Conservation (phyloP, 441 rosid genomes). For the Populus trichocarpa region DNA sequence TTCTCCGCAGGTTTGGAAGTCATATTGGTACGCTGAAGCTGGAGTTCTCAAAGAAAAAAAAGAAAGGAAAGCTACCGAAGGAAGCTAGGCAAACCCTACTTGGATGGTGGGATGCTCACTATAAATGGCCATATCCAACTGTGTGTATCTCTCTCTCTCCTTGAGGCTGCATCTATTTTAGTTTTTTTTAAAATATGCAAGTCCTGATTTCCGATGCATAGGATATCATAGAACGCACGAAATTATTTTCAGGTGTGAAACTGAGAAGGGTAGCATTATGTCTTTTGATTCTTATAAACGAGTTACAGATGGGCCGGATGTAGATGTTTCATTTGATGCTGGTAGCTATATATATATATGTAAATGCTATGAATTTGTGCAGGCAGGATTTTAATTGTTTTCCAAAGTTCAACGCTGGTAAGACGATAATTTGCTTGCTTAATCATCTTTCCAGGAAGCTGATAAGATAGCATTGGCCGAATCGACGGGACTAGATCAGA, state of each 20-base stretch:
- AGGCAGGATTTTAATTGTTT: background rate
- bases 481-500: conserved; percentile 86
- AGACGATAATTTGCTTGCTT: background rate
- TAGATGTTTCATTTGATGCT: background rate
- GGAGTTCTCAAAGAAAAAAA: conserved; percentile 94
- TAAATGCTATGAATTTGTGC: background rate
- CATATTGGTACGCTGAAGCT: conserved; percentile 80
- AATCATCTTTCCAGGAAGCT: conserved; percentile 49
- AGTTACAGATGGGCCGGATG: background rate
- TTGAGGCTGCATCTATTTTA: background rate
- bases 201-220: background rate
- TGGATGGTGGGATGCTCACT: conserved; percentile 92
- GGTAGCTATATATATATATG: background rate
- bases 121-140: conserved; percentile 98
- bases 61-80: conserved; percentile 96
- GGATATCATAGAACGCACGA: background rate
- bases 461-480: conserved; percentile 78
- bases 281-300: background rate
- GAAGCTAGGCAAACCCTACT: conserved; percentile 96
- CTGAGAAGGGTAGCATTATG: background rate
- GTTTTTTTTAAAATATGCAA: background rate
- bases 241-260: background rate
- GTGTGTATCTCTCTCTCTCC: conserved; percentile 35
- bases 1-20: conserved; percentile 72
- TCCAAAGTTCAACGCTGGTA: background rate